Evolutionary conservation across 495 filamentous ascomycete genomes (phyloP).

Genomic region (Trichodelitschia bisporula): DNA sequence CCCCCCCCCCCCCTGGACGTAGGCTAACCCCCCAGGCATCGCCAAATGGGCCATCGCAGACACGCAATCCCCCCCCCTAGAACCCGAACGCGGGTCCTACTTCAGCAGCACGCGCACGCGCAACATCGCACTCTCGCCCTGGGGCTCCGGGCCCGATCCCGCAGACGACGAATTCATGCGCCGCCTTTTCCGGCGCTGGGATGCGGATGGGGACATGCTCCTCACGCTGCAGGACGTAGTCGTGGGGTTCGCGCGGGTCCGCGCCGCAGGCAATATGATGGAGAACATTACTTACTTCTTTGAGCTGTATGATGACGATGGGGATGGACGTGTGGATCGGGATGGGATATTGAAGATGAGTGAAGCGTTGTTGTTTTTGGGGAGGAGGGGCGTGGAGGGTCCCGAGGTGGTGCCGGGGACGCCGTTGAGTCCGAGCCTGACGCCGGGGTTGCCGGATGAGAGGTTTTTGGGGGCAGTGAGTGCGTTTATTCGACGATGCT

Average conservation of each 20-base stretch:
- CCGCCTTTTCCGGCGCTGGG: conserved; percentile 73
- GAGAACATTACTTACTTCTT: conserved; percentile 94
- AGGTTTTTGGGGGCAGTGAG: conserved; percentile 75
- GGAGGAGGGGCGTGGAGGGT: conserved; percentile 60
- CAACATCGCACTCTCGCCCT: conserved; percentile 33
- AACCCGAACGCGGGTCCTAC: conserved; percentile 16
- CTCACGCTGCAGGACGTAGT: conserved; percentile 79
- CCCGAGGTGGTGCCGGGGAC: no score
- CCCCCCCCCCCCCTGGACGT: no score
- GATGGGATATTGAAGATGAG: conserved; percentile 91
- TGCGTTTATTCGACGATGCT: conserved; percentile 85
- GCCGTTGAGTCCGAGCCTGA: conserved; percentile 25
- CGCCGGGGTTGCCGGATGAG: conserved; percentile 27
- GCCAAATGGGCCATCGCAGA: conserved; percentile 82
- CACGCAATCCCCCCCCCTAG: conserved; percentile 25
- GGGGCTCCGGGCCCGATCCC: conserved; percentile 55
- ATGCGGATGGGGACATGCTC: conserved; percentile 44
- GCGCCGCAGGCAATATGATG: conserved; percentile 88
- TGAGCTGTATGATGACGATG: conserved; percentile 81
- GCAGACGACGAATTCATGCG: conserved; percentile 91
- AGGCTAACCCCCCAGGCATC: conserved; percentile 23
- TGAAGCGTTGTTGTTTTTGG: conserved; percentile 81
- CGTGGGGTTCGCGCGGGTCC: conserved; percentile 66
- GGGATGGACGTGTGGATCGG: conserved; percentile 80
- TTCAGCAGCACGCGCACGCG: conserved; percentile 27